Percentiles rank a stretch among this genome's conserved stretches.
These are phyloP conservation scores for Paramecium octaurelia DNA, from an alignment of 73 alveolate species.

Conservation along the genomic window DNA sequence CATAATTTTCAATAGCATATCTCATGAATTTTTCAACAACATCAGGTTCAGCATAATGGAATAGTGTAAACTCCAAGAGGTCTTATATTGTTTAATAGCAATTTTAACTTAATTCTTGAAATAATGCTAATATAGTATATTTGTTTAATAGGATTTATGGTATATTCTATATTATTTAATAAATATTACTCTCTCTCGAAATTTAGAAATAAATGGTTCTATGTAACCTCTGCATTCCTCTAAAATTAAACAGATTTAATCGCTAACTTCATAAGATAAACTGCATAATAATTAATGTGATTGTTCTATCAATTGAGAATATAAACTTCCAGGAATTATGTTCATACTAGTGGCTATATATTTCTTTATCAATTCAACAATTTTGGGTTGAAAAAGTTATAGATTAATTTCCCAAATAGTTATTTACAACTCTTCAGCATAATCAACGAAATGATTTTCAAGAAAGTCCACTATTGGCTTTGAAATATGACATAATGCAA, in stretches of 20 bases:
- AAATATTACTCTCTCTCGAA: background rate
- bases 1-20: background rate
- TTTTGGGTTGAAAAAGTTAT: background rate
- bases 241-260: background rate
- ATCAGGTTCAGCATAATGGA: conserved; percentile 47
- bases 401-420: background rate
- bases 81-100: conserved; percentile 27
- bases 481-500: conserved; percentile 20
- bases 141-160: background rate
- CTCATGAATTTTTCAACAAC: conserved; percentile 17
- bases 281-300: background rate
- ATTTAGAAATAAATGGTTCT: background rate
- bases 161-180: background rate
- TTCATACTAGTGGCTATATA: background rate
- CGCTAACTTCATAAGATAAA: background rate
- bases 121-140: background rate
- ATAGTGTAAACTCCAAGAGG: background rate
- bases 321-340: background rate
- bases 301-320: background rate
- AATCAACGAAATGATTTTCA: background rate
- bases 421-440: conserved; percentile 10
- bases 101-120: background rate
- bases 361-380: background rate
- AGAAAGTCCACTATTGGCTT: background rate
- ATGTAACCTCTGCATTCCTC: conserved; percentile 13